Base-by-base conservation (phyloP, 805 yeast species). In the Metschnikowia anglica region DNA sequence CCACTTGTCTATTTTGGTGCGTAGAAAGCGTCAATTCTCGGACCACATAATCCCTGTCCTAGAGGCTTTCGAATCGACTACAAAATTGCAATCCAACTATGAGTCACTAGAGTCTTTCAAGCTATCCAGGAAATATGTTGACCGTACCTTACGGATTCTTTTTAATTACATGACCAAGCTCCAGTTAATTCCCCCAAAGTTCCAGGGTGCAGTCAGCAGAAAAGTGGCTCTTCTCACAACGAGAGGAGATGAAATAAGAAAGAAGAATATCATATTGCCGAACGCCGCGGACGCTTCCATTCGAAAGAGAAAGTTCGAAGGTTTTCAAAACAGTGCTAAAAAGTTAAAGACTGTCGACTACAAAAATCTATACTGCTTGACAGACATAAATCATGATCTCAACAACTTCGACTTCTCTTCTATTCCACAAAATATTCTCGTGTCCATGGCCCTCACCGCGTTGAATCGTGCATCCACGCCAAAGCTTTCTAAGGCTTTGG, bases 371-470 rank as follows among this genome's bases (percentile, higher is more conserved):
- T 93, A 79, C 59, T 77, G 83, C 20, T 72, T 91, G 45, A 81
- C 85, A 11, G 80, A 77, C 29, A 67, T 80, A 24, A 63, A 68
- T 30, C 80, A 83, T 55, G 81, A 82, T 37, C 66, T 87, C 44
- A 74, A 79, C 24, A 73, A 74, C 28, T 84, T 88, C 57, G 91
- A 91, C 59, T 77, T 88, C 42, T 72, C 87, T 2, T 66, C 77
- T 8, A 66, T 93, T 6, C 84, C 93, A 4, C 76, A 75, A 17
- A 79, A 80, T 38, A 70, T 84, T 1, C 74, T 89, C 43, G 74
- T 74, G 17, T 74, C 77, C 34, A 82, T 83, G 74, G 87, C 83
- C 12, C 67, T 78, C 43, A 76, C 78, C 1, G 88, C 96, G 0
- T 68, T 93, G 43, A 67, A 73, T 13, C 74, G 74, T 32, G 77